Evolutionary conservation across 768 basidiomycete genomes (phyloP).

Genomic region (Crucibulum laeve): DNA sequence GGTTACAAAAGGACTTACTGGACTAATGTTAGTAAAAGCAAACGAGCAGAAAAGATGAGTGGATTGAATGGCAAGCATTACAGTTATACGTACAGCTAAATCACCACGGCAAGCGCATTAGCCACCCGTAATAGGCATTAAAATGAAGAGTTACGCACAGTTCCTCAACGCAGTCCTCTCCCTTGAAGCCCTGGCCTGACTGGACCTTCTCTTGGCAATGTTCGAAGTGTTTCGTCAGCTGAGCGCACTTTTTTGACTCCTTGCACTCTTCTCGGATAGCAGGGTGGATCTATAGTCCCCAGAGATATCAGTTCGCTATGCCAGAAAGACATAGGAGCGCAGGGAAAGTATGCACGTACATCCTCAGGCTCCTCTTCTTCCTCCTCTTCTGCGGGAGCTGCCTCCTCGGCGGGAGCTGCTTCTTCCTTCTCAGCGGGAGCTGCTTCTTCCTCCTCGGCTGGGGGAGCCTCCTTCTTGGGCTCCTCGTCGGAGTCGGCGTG

Average conservation of each 20-base stretch:
- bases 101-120: conserved; percentile 6
- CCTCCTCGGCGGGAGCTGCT: too few relatives aligned
- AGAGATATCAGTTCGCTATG: too few relatives aligned
- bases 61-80: neutral
- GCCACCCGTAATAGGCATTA: too few relatives aligned
- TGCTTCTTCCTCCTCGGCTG: conserved; percentile 37
- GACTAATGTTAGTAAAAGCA: too few relatives aligned
- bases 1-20: conserved; percentile 50
- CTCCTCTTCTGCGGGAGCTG: too few relatives aligned
- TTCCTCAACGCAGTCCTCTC: conserved; percentile 93
- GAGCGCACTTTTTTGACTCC: conserved; percentile 57
- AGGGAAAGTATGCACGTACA: conserved; percentile 42
- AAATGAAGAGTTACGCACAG: conserved; percentile 61
- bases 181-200: conserved; percentile 78
- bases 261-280: conserved; percentile 74
- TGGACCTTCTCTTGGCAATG: conserved; percentile 89
- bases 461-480: conserved; percentile 52
- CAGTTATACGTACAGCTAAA: conserved; percentile 30
- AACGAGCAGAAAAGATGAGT: neutral
- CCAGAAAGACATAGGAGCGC: neutral
- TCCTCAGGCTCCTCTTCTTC: conserved; percentile 77
- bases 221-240: conserved; percentile 76
- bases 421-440: too few relatives aligned
- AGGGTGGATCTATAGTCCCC: conserved; percentile 61
- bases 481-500: conserved; percentile 42